Evolutionary conservation across 352 stramenopile genomes (phyloP), one percentile per base, ranked within the genome.

Genomic region (Elongisporangium senticosum): DNA sequence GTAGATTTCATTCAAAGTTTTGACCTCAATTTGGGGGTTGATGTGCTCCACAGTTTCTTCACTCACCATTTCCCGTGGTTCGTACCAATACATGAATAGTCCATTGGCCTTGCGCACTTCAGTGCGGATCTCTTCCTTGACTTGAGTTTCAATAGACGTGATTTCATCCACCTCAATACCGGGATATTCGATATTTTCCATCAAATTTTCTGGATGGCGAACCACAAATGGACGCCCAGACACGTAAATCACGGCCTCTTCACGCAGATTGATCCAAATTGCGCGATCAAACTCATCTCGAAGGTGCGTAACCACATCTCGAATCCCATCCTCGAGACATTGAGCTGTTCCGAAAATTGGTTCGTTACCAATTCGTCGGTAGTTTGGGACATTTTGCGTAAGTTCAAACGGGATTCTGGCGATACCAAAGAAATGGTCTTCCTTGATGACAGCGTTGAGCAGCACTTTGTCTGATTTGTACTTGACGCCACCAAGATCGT

Each of bases 171-270:
- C 83, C 59, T 97, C 87, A 49, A 97, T 96, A 21, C 85, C 86
- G 3, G 87, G 86, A 26, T 93, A 96, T 53, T 93, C 83, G 53
- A 96, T 75, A 37, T 96, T 97, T 21, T 90, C 73, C 65, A 94
- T 87, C 33, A 95, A 58, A 59, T 93, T 78, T 26, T 90, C 76
- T 10, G 73, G 68, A 49, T 93, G 80, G 4, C 89, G 89, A 49
- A 96, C 75, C 51, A 90, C 89, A 59, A 93, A 97, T 4, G 89
- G 89, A 51, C 82, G 76, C 4, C 86, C 87, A 43, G 68, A 78
- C 14, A 96, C 89, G 64, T 96, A 97, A n/a, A 96, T 78, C 11
- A 97, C 77, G n/a, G 87, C 87, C 70, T 96, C 89, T 66, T 96
- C 87, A 4, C 89, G 83, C 51, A 97, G 64, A 51, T 97, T 97